These are phyloP conservation scores for Cercospora beticola DNA, from an alignment of 2,329 filamentous ascomycete genomes.

Conservation along the genomic window DNA sequence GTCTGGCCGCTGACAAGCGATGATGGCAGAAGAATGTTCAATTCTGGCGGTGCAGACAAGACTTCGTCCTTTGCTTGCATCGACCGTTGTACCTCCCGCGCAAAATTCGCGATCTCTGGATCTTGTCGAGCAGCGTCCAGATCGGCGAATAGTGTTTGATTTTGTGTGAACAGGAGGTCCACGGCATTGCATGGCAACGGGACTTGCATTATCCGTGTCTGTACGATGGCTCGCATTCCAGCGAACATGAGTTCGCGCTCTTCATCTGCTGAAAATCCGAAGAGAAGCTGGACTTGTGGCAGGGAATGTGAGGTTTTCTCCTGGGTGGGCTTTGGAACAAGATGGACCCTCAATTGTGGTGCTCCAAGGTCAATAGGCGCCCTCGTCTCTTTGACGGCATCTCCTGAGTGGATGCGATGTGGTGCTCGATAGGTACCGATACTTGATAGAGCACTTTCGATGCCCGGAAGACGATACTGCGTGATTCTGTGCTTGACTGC, in stretches of 20 bases:
- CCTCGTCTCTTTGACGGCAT: not conserved
- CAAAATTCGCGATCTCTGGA: constrained; percentile 23
- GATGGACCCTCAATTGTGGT: constrained; percentile 2
- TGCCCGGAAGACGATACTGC: not conserved
- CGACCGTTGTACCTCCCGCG: constrained; percentile 22
- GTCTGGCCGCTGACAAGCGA: constrained; percentile 15
- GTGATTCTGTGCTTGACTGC: not conserved
- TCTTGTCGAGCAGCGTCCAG: constrained; percentile 11
- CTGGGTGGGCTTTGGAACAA: constrained; percentile 1
- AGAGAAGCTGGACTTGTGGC: constrained; percentile 23
- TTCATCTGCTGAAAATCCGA: constrained; percentile 9
- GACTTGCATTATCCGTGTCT: constrained; percentile 23
- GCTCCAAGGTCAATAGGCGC: not conserved
- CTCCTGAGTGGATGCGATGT: not conserved
- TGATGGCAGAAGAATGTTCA: constrained; percentile 25
- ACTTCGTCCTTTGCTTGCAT: constrained; percentile 14
- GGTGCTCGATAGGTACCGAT: not conserved
- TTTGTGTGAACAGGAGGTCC: constrained; percentile 29
- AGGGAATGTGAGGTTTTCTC: not conserved
- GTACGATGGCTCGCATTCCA: constrained; percentile 18
- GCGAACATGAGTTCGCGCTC: constrained; percentile 12
- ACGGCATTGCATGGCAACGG: constrained; percentile 24
- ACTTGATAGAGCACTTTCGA: constrained; percentile 8
- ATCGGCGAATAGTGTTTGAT: constrained; percentile 11
- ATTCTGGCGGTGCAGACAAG: constrained; percentile 23